Evolutionary conservation across 2,329 filamentous ascomycete genomes (phyloP).

Genomic region (Didymella glomerata): DNA sequence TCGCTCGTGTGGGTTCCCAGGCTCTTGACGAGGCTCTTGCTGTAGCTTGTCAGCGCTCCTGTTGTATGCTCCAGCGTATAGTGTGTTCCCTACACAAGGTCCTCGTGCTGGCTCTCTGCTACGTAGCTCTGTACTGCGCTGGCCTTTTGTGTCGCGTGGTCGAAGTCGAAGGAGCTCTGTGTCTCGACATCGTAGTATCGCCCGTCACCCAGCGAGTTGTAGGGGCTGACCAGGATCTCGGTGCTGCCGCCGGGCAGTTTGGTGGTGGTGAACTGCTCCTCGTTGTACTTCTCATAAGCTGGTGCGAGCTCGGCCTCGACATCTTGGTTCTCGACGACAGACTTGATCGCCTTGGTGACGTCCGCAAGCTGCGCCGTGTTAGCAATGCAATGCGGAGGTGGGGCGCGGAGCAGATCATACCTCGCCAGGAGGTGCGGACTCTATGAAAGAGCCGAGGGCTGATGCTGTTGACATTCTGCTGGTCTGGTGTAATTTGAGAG

Average conservation of each 20-base stretch:
- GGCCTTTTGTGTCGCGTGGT: slow-evolving; percentile 86
- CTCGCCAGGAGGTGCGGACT: slow-evolving; percentile 95
- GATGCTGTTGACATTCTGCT: slow-evolving; percentile 47
- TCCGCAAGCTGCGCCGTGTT: slow-evolving; percentile 73
- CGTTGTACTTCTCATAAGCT: slow-evolving; percentile 94
- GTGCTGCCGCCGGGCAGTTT: slow-evolving; percentile 89
- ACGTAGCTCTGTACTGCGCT: slow-evolving; percentile 81
- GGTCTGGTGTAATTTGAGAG: background rate
- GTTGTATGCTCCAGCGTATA: background rate
- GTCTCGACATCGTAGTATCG: slow-evolving; percentile 91
- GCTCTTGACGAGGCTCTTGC: slow-evolving; percentile 83
- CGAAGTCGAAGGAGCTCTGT: slow-evolving; percentile 86
- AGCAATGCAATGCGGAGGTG: slow-evolving; percentile 23
- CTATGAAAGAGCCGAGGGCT: slow-evolving; percentile 77
- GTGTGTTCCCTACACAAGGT: slow-evolving; percentile 75
- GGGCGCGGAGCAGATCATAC: slow-evolving; percentile 60
- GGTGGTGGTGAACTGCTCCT: slow-evolving; percentile 87
- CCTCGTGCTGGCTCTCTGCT: slow-evolving; percentile 77
- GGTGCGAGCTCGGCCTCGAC: slow-evolving; percentile 77
- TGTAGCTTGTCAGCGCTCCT: slow-evolving; percentile 47
- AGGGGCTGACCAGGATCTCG: slow-evolving; percentile 80
- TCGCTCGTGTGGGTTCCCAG: slow-evolving; percentile 80
- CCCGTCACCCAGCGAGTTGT: slow-evolving; percentile 81
- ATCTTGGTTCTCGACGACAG: slow-evolving; percentile 74
- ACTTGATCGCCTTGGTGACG: slow-evolving; percentile 91